phyloP scores from a whole-genome alignment of 2,329 filamentous ascomycete species.

The Tolypocladium tropicale region DNA sequence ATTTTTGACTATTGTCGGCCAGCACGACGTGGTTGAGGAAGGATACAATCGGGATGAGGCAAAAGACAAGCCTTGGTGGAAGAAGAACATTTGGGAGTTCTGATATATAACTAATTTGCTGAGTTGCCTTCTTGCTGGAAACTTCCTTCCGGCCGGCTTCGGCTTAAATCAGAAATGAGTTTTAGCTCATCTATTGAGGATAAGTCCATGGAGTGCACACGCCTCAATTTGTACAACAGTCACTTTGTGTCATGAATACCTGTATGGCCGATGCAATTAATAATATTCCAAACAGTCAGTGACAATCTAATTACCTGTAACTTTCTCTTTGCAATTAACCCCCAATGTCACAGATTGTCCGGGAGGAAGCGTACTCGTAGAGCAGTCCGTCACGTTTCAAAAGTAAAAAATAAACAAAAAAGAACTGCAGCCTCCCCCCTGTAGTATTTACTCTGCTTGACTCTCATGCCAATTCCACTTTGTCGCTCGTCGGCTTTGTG shows the following conservation, averaged over 20 bases:
- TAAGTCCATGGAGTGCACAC: no score
- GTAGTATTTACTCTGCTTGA: no score
- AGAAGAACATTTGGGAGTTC: not conserved
- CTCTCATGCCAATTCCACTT: not conserved
- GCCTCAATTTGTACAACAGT: not conserved
- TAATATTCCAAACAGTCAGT: no score
- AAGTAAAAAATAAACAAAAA: not conserved
- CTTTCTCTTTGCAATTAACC: no score
- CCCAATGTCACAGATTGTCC: no score
- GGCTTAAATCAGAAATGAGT: not conserved
- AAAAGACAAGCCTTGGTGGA: not conserved
- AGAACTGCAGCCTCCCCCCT: no score
- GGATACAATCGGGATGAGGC: conserved; percentile 30
- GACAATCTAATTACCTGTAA: no score
- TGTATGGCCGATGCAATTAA: no score
- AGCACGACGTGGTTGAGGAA: conserved; percentile 71
- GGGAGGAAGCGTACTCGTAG: no score
- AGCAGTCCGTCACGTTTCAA: not conserved
- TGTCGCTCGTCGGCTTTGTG: not conserved
- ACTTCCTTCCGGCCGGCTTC: not conserved
- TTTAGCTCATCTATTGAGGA: not conserved
- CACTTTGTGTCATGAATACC: not conserved
- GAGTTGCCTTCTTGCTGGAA: not conserved
- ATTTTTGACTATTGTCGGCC: conserved; percentile 74
- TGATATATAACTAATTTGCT: not conserved